Evolutionary conservation across 2,329 filamentous ascomycete genomes (phyloP), one percentile per base, ranked within the genome.

Genomic region (Ophiostoma sp.): DNA sequence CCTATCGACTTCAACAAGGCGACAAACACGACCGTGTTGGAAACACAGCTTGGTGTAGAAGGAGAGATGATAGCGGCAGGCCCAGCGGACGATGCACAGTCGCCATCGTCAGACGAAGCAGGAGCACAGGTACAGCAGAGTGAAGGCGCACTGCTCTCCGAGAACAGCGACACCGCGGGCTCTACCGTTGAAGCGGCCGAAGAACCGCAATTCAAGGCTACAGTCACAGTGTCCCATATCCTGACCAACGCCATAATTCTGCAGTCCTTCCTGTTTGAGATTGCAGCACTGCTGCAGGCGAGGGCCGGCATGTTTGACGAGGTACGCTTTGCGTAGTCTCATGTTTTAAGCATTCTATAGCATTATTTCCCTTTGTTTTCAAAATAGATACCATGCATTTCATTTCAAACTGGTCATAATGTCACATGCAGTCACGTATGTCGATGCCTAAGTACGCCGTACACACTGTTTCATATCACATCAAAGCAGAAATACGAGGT

Each of bases 191-290:
- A 65, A 23, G 20, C 6, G 11, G 60, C 20, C 20, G 20, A 65
- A 6, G 33, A 23, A 23, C 33, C 17, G 10, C 39, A 64, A 23
- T 77, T 76, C 36, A 77, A 79, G 5, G 80, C 78, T 67, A 83
- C 83, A 11, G 89, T 88, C 8, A 92, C 89, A 8, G 86, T 95
- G 4, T 92, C 90, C 57, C 91, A 94, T 77, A 82, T 94, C 13
- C 81, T 95, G 72, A 94, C 91, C 6, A 95, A 94, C 77, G 87
- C 90, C 57, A 86, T 94, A 71, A 86, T 94, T 68, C 82, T 93
- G 71, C 92, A 95, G 77, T 90, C 91, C 48, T 95, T 95, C 77
- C 79, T 94, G 67, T 83, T 94, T 67, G 92, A 95, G 78, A 79
- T 94, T 70, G 88, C 90, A 1, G 90, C 90, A 35, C 79, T 94